Evolutionary conservation across 2,329 filamentous ascomycete genomes (phyloP).

Genomic region (Chrysoporthe deuterocubensis): DNA sequence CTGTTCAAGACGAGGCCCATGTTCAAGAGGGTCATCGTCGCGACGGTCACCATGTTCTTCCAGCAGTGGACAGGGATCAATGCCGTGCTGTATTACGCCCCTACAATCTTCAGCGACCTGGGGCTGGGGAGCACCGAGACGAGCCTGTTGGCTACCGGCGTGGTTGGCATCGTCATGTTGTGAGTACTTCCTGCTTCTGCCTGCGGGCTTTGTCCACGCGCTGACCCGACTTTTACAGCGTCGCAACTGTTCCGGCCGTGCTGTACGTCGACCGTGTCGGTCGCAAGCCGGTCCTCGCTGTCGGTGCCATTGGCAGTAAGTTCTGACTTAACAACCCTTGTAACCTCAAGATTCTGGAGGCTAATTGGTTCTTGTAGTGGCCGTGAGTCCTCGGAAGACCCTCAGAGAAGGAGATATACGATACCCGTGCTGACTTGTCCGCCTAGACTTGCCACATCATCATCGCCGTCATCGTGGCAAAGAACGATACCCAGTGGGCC

Average conservation of each 20-base stretch:
- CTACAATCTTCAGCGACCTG: constrained; percentile 69
- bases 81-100: constrained; percentile 69
- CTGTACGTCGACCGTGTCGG: constrained; percentile 68
- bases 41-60: constrained; percentile 66
- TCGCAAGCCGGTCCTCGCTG: constrained; percentile 63
- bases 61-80: constrained; percentile 44
- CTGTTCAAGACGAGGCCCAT: constrained; percentile 69
- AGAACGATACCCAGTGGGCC: constrained; percentile 62
- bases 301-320: constrained; percentile 68
- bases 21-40: constrained; percentile 68
- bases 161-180: constrained; percentile 74
- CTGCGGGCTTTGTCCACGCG: background rate
- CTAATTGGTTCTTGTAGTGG: constrained; percentile 8
- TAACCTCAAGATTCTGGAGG: background rate
- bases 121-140: constrained; percentile 57
- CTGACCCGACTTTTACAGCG: constrained; percentile 13
- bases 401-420: too few species aligned
- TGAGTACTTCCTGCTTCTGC: background rate
- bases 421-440: background rate
- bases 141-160: constrained; percentile 70
- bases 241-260: constrained; percentile 69
- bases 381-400: background rate
- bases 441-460: constrained; percentile 70
- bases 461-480: constrained; percentile 70
- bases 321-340: background rate